Conservation (phyloP, 148 eudicot species). For the Vaccinium darrowii region DNA sequence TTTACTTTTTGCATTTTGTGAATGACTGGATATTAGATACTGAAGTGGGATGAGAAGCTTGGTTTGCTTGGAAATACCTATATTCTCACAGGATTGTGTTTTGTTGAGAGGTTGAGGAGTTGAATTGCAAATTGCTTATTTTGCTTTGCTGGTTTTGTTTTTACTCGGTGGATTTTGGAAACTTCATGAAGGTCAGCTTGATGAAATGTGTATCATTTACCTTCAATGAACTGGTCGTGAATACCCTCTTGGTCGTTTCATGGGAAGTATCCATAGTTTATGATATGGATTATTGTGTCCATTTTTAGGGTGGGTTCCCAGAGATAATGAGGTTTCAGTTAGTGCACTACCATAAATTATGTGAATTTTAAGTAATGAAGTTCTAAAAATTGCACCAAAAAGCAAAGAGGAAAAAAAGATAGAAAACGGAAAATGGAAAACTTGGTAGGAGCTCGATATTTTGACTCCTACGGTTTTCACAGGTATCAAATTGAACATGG, state of each 20-base stretch:
- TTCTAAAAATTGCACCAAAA: background rate
- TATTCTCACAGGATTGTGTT: background rate
- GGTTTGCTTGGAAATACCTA: background rate
- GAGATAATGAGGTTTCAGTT: background rate
- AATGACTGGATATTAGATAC: background rate
- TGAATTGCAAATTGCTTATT: background rate
- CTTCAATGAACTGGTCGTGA: background rate
- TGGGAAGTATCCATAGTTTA: background rate
- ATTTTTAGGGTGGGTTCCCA: background rate
- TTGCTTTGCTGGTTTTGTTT: conserved; percentile 3
- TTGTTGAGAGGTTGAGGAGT: background rate
- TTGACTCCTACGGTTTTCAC: background rate
- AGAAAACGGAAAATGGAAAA: background rate
- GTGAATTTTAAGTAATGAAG: background rate
- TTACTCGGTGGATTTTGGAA: background rate
- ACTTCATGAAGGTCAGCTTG: background rate
- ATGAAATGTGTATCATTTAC: background rate
- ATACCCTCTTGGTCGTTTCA: background rate
- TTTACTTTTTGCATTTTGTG: background rate
- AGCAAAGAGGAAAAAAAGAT: no score
- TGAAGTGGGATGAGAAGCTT: background rate
- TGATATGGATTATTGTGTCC: background rate
- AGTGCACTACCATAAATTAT: background rate
- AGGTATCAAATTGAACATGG: background rate
- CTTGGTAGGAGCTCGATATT: background rate